Conservation (phyloP, 2,329 filamentous ascomycete genomes). For the Parastagonospora nodorum region DNA sequence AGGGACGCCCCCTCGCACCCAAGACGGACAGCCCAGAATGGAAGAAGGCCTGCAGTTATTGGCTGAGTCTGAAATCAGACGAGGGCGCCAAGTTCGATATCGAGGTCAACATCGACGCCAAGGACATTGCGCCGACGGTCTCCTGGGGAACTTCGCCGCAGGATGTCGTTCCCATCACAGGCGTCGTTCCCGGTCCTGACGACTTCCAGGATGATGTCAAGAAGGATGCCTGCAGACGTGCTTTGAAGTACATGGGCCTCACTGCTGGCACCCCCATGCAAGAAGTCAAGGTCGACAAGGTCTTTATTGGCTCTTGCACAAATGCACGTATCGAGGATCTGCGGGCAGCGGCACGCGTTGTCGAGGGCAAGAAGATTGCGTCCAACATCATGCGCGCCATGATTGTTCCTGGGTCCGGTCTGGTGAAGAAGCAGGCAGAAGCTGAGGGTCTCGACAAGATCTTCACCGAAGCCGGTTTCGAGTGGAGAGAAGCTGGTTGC, state of each 20-base stretch:
- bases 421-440: constrained; percentile 92
- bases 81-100: constrained; percentile 87
- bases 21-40: constrained; percentile 83
- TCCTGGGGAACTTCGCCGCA: constrained; percentile 98
- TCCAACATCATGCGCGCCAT: constrained; percentile 90
- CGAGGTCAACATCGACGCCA: constrained; percentile 86
- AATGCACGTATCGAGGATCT: constrained; percentile 97
- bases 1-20: constrained; percentile 86
- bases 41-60: constrained; percentile 86
- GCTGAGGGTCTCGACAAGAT: constrained; percentile 90
- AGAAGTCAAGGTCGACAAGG: constrained; percentile 90
- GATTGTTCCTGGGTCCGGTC: constrained; percentile 93
- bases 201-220: constrained; percentile 80
- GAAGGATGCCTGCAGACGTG: constrained; percentile 77
- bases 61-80: constrained; percentile 84
- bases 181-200: constrained; percentile 85
- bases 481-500: constrained; percentile 98
- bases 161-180: constrained; percentile 93
- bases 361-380: constrained; percentile 86
- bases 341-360: constrained; percentile 81
- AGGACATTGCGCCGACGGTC: constrained; percentile 90
- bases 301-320: constrained; percentile 98
- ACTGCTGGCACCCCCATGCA: constrained; percentile 85
- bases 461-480: constrained; percentile 89
- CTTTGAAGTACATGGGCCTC: constrained; percentile 96